Evolutionary conservation across 2,329 filamentous ascomycete species (phyloP), one percentile per base, ranked within the genome.

Genomic region (Dendrostoma leiphaemia): DNA sequence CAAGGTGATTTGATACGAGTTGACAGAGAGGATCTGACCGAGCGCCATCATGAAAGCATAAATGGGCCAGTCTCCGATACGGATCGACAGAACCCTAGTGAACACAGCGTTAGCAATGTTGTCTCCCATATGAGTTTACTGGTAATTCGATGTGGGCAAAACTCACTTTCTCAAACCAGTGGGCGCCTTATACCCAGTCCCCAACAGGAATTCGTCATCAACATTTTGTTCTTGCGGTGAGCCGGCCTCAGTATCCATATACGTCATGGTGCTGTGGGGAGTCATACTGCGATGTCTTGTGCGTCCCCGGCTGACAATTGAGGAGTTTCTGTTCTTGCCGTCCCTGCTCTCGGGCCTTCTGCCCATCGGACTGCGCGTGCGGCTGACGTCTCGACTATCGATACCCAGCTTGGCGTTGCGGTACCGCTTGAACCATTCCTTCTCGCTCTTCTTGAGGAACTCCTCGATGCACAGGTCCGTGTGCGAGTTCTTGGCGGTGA

Each of bases 1-100:
- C 17, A 88, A 73, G 1, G 84, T 85, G 63, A 88, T 83, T 64
- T 88, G 85, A 67, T 86, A 86, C 1, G 82, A 86, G 67, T 85
- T 86, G 54, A 82, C 80, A 2, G 84, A 82, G 47, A 86, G 80
- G 58, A 86, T 81, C 61, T 86, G 83, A 23, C 81, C 80, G 28
- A 85, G 73, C 10, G 82, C 82, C 28, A 86, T 76, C 51, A 86
- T 73, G 58, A 86, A 74, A 7, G 81, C 79, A 65, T 86, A 86
- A 9, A 85, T 65, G 1, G 83, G 84, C 83, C 83, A 86, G 62
- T 85, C 81, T 23, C 80, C 80, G 53, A 85, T 67, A 28, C 81
- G 79, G 57, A 78, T 71, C 58, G 81, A 75, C 67, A 85, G 51
- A 29, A 66, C 32, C 43, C 61, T 61, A 19, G 15, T 34, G 19